Evolutionary conservation across 2,329 filamentous ascomycete species (phyloP).

Genomic region (Aspergillus japonicus): DNA sequence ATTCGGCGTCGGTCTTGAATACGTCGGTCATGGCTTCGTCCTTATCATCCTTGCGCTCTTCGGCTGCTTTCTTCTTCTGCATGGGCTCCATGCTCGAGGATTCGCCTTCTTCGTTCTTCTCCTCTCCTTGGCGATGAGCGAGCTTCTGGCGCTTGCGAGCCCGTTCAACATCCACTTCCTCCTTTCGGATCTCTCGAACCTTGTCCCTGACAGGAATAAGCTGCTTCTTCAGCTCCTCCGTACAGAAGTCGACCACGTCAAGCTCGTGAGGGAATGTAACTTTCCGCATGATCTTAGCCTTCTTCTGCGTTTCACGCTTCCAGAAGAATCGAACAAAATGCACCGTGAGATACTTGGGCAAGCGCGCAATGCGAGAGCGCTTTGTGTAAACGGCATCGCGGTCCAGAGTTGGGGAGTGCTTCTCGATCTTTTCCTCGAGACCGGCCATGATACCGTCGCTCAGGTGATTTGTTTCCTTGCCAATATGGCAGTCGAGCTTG

Average conservation of each 20-base stretch:
- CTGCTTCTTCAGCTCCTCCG: conserved; percentile 78
- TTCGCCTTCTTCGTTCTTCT: conserved; percentile 44
- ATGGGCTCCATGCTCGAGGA: conserved; percentile 39
- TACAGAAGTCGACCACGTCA: conserved; percentile 92
- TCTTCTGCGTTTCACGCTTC: conserved; percentile 93
- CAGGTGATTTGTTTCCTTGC: conserved; percentile 80
- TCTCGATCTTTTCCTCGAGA: conserved; percentile 86
- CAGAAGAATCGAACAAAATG: conserved; percentile 99
- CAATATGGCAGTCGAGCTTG: conserved; percentile 96
- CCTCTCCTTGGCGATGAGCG: conserved; percentile 56
- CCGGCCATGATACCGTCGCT: conserved; percentile 81
- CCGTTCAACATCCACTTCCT: conserved; percentile 89
- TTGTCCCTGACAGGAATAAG: conserved; percentile 93
- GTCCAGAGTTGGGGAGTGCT: conserved; percentile 73
- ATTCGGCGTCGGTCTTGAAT: conserved; percentile 91
- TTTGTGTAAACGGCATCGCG: conserved; percentile 86
- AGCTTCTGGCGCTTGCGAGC: conserved; percentile 88
- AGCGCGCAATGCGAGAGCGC: conserved; percentile 79
- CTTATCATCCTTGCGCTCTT: conserved; percentile 58
- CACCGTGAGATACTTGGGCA: conserved; percentile 93
- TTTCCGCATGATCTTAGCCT: conserved; percentile 99
- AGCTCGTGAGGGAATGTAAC: conserved; percentile 93
- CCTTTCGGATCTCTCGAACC: conserved; percentile 90
- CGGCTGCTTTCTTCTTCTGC: conserved; percentile 50
- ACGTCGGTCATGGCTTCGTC: conserved; percentile 71